Base-by-base conservation (phyloP, 2,329 filamentous ascomycete genomes). In the Cercospora janseana region DNA sequence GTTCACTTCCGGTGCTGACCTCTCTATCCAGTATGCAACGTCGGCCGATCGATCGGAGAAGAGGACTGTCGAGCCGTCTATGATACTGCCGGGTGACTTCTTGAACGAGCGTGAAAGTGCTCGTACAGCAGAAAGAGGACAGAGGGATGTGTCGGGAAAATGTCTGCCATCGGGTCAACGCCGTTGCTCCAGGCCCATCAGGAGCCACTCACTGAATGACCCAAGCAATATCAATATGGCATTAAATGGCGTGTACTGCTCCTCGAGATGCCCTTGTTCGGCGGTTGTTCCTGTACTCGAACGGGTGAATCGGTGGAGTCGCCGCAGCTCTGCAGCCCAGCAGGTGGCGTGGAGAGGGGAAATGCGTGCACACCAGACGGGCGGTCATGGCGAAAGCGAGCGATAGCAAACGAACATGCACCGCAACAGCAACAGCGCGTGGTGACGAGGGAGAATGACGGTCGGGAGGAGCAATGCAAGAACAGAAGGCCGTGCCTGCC, bases 301-400 rank as follows among this genome's bases (percentile, higher is more conserved):
- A 23, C 35, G 13, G 26, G 35, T 18, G 32, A 32, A 51, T 26
- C 20, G 41, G 35, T 20, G 42, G 21, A 21, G 18, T 16, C 40
- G 49, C 37, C 18, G 31, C 43, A 42, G 34, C 15, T 4, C 15
- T 40, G 31, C 10, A 8, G 6, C 15, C 40, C 16, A 23, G 16
- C 29, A 20, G 34, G 28, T 18, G 40, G 42, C 16, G 51, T 46
- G 6, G 45, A 49, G 51, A 46, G 34, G 46, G 41, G n/a, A 18
- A 46, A 49, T 46, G 46, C 51, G 51, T 32, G 51, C 23, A 37
- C 32, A 6, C 12, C 21, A 47, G 18, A 21, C 23, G 44, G 21
- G 44, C 44, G n/a, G 40, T 47, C 15, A 38, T 47, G 29, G 32
- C 44, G 32, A 29, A 27, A 16, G 24, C 23, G 32, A 38, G 15